Evolutionary conservation across 768 basidiomycete species (phyloP), one percentile per base, ranked within the genome.

Genomic region (Suillus weaverae): DNA sequence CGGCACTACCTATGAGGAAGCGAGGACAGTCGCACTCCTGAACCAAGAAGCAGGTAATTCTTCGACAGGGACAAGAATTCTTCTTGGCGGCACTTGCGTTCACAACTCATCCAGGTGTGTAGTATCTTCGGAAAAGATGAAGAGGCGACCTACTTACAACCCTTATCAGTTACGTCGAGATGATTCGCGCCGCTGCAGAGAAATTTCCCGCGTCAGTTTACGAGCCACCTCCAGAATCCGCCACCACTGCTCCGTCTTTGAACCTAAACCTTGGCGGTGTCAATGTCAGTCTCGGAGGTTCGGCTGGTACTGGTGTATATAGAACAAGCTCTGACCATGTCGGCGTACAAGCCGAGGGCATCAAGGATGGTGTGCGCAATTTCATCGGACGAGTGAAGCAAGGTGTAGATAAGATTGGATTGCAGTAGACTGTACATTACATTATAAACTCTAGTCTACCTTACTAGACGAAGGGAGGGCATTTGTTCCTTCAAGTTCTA

Each of bases 1-100:
- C 35, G 97, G 97, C 0, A 89, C 94, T 35, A 99, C 97, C 0
- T 99, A 97, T 71, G 96, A 94, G 75, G 97, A 99, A 77, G 94
- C 95, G 0, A 84, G 94, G 67, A 84, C 91, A 0, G 85, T 99
- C 14, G 86, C 94, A 7, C 78, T 94, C 56, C 82, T 97, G 68
- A 99, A 99, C 73, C 91, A 95, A 73, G 94, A 95, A 68, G 81
- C 87, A 18, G 74, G 81, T 36, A 76, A 80, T 26, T 78, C 81
- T 18, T 81, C 85, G 10, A 83, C 86, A 16, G 91, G 90, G 1
- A 88, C 89, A 22, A 84, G 95, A 39, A 79, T 99, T 48, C 76
- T 99, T 4, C 85, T 99, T 4, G 97, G 97, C 2, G 97, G 97
- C 18, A 98, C 95, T 43, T 96, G 91, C 69, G 85, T 99, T 14